Percentiles rank a stretch among this genome's conserved stretches.
phyloP scores from a whole-genome alignment of 1,139 yeast genomes.

The Pichia terricola region DNA sequence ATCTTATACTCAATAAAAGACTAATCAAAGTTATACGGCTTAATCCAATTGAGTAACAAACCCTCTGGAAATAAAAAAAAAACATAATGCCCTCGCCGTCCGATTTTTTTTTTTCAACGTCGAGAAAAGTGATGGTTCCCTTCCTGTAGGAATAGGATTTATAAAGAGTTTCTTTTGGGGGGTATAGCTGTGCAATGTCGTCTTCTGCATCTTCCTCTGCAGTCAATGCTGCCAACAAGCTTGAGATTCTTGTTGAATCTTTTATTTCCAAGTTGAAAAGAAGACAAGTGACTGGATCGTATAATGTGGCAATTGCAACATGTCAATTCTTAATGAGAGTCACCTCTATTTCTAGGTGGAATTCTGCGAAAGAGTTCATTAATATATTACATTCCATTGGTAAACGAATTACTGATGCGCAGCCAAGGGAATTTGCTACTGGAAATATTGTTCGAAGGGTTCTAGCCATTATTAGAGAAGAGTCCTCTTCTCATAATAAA shows the following conservation, averaged over 20 bases:
- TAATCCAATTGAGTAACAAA: neutral
- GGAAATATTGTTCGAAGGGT: constrained; percentile 92
- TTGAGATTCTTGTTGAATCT: constrained; percentile 28
- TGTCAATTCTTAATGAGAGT: constrained; percentile 83
- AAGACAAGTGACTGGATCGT: constrained; percentile 65
- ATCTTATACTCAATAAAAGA: too few relatives aligned
- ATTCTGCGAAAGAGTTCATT: constrained; percentile 63
- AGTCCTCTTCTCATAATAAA: constrained; percentile 29
- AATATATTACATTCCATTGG: constrained; percentile 62
- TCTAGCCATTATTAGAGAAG: constrained; percentile 80
- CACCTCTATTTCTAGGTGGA: constrained; percentile 85
- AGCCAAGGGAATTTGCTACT: constrained; percentile 72
- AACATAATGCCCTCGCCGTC: neutral
- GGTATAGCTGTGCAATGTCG: neutral
- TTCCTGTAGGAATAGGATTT: neutral
- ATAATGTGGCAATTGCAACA: constrained; percentile 74
- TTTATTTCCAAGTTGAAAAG: constrained; percentile 50
- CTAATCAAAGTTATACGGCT: neutral
- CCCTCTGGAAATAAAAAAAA: neutral
- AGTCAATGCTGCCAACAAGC: constrained; percentile 28
- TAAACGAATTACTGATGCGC: constrained; percentile 46
- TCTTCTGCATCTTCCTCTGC: constrained; percentile 2
- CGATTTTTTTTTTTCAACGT: neutral
- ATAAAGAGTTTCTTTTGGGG: neutral
- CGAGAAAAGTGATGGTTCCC: neutral